Conservation (phyloP, 345 rosid species). For the Citrus medica region DNA sequence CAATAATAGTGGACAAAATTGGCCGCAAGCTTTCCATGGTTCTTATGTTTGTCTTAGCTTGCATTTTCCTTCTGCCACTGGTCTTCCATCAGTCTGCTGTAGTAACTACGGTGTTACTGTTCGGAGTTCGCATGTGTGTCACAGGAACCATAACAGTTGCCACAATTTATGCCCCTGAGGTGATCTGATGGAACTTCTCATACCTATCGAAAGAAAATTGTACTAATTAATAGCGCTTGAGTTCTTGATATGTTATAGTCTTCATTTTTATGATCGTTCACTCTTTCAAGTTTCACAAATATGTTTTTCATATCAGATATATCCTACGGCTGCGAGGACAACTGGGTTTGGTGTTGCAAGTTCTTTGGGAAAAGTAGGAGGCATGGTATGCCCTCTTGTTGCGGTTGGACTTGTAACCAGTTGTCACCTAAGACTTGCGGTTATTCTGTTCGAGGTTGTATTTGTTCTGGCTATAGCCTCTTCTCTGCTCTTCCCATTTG, state of each 20-base stretch:
- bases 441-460: no score
- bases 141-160: conserved; percentile 44
- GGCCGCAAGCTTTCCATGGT: conserved; percentile 61
- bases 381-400: not conserved
- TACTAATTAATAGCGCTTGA: no score
- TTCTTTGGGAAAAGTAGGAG: not conserved
- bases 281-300: no score
- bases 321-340: conserved; percentile 52
- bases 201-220: no score
- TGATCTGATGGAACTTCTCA: conserved; percentile 2
- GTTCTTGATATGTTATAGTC: no score
- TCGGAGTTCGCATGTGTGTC: conserved; percentile 59
- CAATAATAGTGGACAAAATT: conserved; percentile 46
- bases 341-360: conserved; percentile 21
- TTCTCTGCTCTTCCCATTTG: not conserved
- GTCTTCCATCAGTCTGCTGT: conserved; percentile 35
- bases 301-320: conserved; percentile 25
- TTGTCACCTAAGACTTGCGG: not conserved
- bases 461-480: not conserved
- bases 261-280: no score
- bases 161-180: conserved; percentile 67
- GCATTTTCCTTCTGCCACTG: conserved; percentile 50
- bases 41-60: conserved; percentile 36
- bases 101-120: conserved; percentile 45
- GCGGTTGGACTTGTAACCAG: not conserved